Percentiles rank a stretch among this genome's conserved stretches.
Conservation (phyloP, 495 filamentous ascomycete species). For the Friedmanniomyces simplex region DNA sequence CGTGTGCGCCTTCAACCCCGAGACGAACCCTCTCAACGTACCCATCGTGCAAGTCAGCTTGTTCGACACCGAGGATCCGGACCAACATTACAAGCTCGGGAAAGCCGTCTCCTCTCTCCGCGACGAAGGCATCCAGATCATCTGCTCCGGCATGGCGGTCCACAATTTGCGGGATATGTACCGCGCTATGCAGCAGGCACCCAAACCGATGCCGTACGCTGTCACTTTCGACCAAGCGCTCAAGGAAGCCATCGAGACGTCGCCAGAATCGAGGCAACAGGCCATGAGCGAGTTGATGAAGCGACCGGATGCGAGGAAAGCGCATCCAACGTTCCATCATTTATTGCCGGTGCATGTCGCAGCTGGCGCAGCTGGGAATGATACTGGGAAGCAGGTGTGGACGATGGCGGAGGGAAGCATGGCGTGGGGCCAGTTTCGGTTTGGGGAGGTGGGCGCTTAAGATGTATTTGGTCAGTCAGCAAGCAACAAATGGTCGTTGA, state of each 20-base stretch:
- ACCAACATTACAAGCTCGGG: conserved; percentile 62
- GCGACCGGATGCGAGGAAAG: conserved; percentile 57
- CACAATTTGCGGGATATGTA: conserved; percentile 51
- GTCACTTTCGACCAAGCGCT: conserved; percentile 68
- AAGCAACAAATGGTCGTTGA: too few relatives aligned
- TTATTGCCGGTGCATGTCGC: conserved; percentile 67
- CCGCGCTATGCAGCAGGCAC: conserved; percentile 41
- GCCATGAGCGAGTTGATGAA: conserved; percentile 50
- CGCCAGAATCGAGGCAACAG: conserved; percentile 46
- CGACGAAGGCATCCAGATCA: conserved; percentile 61
- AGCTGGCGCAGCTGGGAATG: conserved; percentile 24
- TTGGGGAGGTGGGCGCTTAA: conserved; percentile 20
- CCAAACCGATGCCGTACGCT: conserved; percentile 22
- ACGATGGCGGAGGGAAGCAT: conserved; percentile 24
- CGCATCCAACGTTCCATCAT: conserved; percentile 76
- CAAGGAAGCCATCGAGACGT: conserved; percentile 52
- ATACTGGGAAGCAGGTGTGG: conserved; percentile 22
- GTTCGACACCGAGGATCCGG: conserved; percentile 56
- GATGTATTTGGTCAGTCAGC: too few relatives aligned
- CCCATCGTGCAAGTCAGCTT: conserved; percentile 77
- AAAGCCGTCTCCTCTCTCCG: conserved; percentile 57
- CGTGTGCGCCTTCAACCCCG: conserved; percentile 56
- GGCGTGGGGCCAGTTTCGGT: conserved; percentile 26
- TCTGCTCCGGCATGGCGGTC: conserved; percentile 78
- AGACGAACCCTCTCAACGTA: conserved; percentile 63